Percentiles rank a stretch among this genome's conserved stretches.
phyloP scores from a whole-genome alignment of 2,329 filamentous ascomycete genomes.

The Plectosphaerella cucumerina region DNA sequence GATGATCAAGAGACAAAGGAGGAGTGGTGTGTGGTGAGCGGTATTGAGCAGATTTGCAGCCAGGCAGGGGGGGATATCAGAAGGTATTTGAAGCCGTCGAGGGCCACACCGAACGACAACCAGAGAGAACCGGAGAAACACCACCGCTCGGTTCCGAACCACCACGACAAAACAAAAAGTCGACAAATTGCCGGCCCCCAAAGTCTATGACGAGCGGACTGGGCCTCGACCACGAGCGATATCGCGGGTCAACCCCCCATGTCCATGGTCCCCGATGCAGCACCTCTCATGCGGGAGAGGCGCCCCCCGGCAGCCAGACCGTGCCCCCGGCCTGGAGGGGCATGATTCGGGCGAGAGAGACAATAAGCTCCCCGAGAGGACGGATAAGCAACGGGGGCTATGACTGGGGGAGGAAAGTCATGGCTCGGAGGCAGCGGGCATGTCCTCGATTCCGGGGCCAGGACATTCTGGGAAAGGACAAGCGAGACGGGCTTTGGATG shows the following conservation, averaged over 20 bases:
- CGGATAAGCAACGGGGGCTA: no score
- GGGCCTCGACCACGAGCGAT: background rate
- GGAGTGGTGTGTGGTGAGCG: conserved; percentile 3
- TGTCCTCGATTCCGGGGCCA: background rate
- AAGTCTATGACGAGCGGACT: background rate
- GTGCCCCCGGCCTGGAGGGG: background rate
- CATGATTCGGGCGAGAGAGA: background rate
- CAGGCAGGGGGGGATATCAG: background rate
- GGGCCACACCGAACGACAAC: no score
- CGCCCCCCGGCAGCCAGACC: no score
- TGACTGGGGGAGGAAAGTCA: no score
- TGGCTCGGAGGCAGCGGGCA: no score
- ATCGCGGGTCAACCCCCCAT: background rate
- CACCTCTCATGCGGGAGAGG: no score
- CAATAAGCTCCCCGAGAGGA: background rate
- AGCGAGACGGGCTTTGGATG: background rate
- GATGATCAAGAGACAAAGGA: background rate
- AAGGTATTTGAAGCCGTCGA: conserved; percentile 7
- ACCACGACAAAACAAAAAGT: no score
- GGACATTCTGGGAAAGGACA: background rate
- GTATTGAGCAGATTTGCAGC: background rate
- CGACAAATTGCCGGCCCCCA: no score
- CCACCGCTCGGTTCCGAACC: no score
- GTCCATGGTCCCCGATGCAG: background rate
- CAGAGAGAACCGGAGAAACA: no score